Evolutionary conservation across 1,284 basidiomycete genomes (phyloP), one percentile per base, ranked within the genome.

Genomic region (Quambalaria eucalypti): DNA sequence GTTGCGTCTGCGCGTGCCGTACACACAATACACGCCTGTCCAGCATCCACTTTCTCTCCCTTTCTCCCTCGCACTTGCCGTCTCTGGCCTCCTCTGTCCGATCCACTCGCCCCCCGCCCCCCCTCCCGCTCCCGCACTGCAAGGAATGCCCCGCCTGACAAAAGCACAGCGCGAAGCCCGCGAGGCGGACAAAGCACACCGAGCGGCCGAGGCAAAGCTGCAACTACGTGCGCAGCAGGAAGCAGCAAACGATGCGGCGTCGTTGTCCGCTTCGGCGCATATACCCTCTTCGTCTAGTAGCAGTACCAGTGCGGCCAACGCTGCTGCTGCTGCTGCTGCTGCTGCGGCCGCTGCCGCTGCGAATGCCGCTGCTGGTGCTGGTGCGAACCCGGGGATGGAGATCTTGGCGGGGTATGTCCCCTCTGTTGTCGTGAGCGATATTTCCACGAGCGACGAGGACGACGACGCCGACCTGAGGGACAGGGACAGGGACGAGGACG

Each of bases 81-180:
- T 12, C 36, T 12, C 21, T 21, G 3, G 3, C 10, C 36, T 39
- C 36, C 31, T 33, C 31, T 33, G 31, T n/a, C 31, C 31, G n/a
- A n/a, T 33, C 31, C 31, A n/a, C 36, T 21, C 36, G 4, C 5
- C 21, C 36, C 16, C 36, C 21, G 16, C 36, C 36, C 36, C 4
- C 4, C 36, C 36, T 39, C 36, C 16, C 21, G 16, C 3, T 10
- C 36, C 21, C 21, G 16, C 3, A 4, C 36, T 3, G 16, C 10
- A 14, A 3, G 28, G 9, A 23, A 55, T 55, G 54, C 29, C 33
- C 16, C 48, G 48, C 29, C 33, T 55, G 19, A 38, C 39, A 21
- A 55, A 50, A 33, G 54, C 50, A 1, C 54, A 55, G 33, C 28
- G 44, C 8, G 54, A 56, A 39, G 54, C 50, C 21, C 30, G 29